A percentile compares a stretch with the other conserved stretches of the same genome.
These are phyloP conservation scores for Lachnellula arida DNA, from an alignment of 2,329 filamentous ascomycete genomes.

Conservation along the genomic window DNA sequence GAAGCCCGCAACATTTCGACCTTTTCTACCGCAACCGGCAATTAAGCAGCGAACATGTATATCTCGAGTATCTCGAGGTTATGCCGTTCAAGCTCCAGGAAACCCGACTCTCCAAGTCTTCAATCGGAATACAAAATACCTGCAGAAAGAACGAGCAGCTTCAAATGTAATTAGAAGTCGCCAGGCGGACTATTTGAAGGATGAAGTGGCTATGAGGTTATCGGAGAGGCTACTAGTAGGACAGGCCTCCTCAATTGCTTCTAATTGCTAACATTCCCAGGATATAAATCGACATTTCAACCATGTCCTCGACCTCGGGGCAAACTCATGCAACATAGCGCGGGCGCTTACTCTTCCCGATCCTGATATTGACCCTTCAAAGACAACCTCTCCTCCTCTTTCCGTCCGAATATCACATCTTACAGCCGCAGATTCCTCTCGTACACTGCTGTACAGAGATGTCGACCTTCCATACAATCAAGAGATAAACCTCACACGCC, in stretches of 20 bases:
- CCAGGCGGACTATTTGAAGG: slow-evolving; percentile 85
- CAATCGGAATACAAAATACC: slow-evolving; percentile 79
- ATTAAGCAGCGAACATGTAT: slow-evolving; percentile 15
- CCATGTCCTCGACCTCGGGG: slow-evolving; percentile 83
- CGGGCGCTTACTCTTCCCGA: slow-evolving; percentile 70
- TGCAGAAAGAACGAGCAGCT: slow-evolving; percentile 86
- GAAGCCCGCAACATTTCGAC: slow-evolving; percentile 23
- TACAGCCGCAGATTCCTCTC: slow-evolving; percentile 77
- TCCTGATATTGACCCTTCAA: slow-evolving; percentile 54
- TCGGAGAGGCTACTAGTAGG: slow-evolving; percentile 77
- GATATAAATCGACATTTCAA: slow-evolving; percentile 90
- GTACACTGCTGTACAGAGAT: slow-evolving; percentile 75
- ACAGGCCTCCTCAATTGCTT: slow-evolving; percentile 6
- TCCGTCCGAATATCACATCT: slow-evolving; percentile 67
- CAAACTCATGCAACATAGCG: slow-evolving; percentile 93
- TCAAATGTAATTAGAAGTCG: slow-evolving; percentile 65
- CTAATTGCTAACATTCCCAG: slow-evolving; percentile 39
- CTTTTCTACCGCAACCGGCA: slow-evolving; percentile 19
- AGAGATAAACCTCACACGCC: slow-evolving; percentile 64
- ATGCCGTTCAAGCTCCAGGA: slow-evolving; percentile 74
- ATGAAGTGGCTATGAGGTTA: slow-evolving; percentile 81
- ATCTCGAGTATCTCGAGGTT: slow-evolving; percentile 51
- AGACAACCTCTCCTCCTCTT: slow-evolving; percentile 58
- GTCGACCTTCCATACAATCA: slow-evolving; percentile 68
- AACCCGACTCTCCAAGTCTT: slow-evolving; percentile 84